phyloP scores from a whole-genome alignment of 179 eudicot genomes.

The Patellifolia procumbens region DNA sequence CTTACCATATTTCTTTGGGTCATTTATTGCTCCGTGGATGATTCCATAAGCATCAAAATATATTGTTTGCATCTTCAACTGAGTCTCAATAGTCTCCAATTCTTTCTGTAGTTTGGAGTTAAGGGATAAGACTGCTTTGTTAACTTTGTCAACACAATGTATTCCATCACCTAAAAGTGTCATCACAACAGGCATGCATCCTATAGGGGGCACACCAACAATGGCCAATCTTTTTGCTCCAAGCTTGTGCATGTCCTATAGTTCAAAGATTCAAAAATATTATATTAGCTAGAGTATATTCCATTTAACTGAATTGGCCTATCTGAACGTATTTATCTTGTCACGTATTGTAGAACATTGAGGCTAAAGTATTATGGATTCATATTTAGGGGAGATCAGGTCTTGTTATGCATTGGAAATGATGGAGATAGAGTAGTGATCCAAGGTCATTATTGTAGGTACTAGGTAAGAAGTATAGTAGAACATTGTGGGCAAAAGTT shows the following conservation, averaged over 20 bases:
- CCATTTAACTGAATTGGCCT: no score
- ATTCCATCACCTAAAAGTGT: slow-evolving; percentile 4
- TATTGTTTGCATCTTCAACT: not conserved
- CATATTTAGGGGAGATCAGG: no score
- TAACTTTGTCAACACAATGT: slow-evolving; percentile 9
- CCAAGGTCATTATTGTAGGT: no score
- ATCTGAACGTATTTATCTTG: no score
- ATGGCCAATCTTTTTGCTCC: not conserved
- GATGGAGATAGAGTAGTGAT: no score
- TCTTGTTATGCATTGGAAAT: no score
- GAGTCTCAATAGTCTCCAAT: not conserved
- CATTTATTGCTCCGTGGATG: not conserved
- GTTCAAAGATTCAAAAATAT: no score
- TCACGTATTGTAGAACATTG: no score
- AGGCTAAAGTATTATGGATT: no score
- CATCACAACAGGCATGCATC: slow-evolving; percentile 3
- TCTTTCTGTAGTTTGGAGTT: slow-evolving; percentile 2
- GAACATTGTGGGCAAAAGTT: no score
- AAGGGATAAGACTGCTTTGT: slow-evolving; percentile 5
- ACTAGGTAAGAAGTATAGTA: no score
- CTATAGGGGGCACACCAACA: not conserved
- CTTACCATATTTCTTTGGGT: slow-evolving; percentile 14
- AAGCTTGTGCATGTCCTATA: slow-evolving; percentile 4
- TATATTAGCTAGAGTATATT: no score
- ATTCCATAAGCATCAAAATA: not conserved